Conservation (phyloP, 2,329 filamentous ascomycete species). For the Trichoderma cornu-damae region DNA sequence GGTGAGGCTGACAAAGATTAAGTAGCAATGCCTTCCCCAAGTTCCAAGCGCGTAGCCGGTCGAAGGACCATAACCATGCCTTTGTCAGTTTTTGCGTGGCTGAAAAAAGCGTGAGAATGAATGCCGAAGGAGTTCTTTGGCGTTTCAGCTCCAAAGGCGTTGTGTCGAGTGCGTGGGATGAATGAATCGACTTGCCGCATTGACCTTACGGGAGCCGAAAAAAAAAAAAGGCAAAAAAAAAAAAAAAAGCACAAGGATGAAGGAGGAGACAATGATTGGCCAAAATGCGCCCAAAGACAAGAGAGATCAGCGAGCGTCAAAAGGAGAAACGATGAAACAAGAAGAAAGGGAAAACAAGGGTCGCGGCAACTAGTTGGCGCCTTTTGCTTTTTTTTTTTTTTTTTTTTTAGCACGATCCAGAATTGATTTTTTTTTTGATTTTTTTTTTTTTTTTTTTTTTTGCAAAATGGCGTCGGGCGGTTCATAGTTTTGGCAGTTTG, state of each 20-base stretch:
- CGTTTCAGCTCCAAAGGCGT: conserved; percentile 11
- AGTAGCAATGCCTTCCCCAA: neutral
- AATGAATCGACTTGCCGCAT: conserved; percentile 13
- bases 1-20: neutral
- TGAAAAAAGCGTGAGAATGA: neutral
- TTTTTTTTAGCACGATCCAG: neutral
- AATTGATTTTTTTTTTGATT: no score
- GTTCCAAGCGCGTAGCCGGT: neutral
- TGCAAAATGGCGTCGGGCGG: neutral
- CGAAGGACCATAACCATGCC: neutral
- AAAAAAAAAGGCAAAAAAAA: neutral
- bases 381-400: neutral
- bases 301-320: neutral
- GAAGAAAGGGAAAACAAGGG: neutral
- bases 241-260: conserved; percentile 2
- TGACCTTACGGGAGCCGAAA: neutral
- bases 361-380: neutral
- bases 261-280: conserved; percentile 10
- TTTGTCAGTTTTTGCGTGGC: neutral
- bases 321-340: conserved; percentile 8
- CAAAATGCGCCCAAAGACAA: neutral
- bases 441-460: neutral
- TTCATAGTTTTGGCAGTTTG: no score
- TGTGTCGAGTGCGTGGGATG: conserved; percentile 7
- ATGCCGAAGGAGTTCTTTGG: neutral